phyloP scores from a whole-genome alignment of 2,329 filamentous ascomycete species.

The Pseudocercospora crystallina region DNA sequence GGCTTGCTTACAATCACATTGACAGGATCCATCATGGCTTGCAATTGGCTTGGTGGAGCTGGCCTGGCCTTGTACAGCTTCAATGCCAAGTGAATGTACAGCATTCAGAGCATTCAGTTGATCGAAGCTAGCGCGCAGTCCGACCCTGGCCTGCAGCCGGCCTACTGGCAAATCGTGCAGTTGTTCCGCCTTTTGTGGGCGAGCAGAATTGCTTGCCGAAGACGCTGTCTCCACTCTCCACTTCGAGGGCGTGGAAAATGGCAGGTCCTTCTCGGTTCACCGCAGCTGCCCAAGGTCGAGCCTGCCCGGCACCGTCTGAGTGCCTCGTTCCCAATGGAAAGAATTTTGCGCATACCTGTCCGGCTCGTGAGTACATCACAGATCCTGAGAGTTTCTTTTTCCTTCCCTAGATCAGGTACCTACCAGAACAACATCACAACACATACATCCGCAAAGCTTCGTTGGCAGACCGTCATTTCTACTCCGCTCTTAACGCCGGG shows the following conservation, averaged over 20 bases:
- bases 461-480: too few species aligned
- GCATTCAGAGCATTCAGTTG: not conserved
- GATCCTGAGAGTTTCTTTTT: too few species aligned
- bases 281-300: not conserved
- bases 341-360: not conserved
- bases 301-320: not conserved
- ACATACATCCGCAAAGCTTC: too few species aligned
- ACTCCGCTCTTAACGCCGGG: constrained; percentile 10
- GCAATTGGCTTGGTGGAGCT: too few species aligned
- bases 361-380: too few species aligned
- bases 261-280: not conserved
- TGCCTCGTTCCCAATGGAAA: not conserved
- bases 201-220: not conserved
- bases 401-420: not conserved
- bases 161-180: too few species aligned
- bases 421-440: not conserved
- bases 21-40: too few species aligned
- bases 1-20: too few species aligned
- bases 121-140: not conserved
- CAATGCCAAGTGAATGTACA: not conserved
- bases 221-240: not conserved
- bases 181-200: too few species aligned
- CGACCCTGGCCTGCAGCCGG: too few species aligned
- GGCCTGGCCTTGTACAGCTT: not conserved
- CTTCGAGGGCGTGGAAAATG: not conserved